Evolutionary conservation across 305 asterid species (phyloP).

Genomic region (Plantago coronopus): DNA sequence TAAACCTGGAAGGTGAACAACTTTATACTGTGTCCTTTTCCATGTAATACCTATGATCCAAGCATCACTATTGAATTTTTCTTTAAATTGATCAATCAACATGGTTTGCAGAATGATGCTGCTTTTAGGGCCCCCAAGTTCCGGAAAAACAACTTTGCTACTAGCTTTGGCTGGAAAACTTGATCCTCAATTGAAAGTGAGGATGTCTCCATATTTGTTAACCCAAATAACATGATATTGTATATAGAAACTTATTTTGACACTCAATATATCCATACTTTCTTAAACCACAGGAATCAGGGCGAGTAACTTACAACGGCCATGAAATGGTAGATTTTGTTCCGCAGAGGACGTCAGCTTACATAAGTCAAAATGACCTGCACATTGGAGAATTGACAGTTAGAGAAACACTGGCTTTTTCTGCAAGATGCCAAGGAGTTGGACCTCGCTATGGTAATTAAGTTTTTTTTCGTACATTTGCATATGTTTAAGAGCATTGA

Average conservation of each 20-base stretch:
- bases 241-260: background rate
- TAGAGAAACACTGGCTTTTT: slow-evolving; percentile 82
- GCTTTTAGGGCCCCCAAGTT: slow-evolving; percentile 91
- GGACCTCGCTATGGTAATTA: slow-evolving; percentile 71
- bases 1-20: slow-evolving; percentile 86
- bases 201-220: slow-evolving; percentile 14
- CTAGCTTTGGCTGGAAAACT: slow-evolving; percentile 88
- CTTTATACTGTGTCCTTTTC: background rate
- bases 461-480: slow-evolving; percentile 1
- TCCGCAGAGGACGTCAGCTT: slow-evolving; percentile 84
- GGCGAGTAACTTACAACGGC: slow-evolving; percentile 80
- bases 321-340: slow-evolving; percentile 75
- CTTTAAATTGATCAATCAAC: slow-evolving; percentile 4
- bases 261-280: slow-evolving; percentile 3
- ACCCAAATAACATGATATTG: background rate
- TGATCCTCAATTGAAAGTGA: slow-evolving; percentile 58
- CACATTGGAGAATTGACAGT: slow-evolving; percentile 92
- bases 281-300: slow-evolving; percentile 45
- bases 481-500: background rate
- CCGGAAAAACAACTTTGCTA: slow-evolving; percentile 85
- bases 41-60: background rate
- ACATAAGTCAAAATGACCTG: slow-evolving; percentile 87
- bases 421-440: slow-evolving; percentile 97
- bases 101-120: slow-evolving; percentile 62
- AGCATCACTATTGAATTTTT: background rate